Conservation (phyloP, 1,284 basidiomycete genomes). For the Moniliophthora roreri region DNA sequence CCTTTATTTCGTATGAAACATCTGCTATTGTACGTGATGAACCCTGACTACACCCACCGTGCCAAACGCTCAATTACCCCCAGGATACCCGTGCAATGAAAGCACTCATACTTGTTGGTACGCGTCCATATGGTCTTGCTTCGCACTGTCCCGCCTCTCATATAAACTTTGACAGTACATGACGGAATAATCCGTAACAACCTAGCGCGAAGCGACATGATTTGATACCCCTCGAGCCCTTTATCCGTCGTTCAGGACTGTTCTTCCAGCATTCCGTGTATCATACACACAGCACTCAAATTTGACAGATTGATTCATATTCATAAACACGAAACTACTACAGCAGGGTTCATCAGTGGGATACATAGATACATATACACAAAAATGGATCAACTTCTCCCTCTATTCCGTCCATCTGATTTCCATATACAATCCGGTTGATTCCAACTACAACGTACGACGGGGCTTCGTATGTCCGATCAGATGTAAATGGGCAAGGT, state of each 20-base stretch:
- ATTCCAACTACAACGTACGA: too few species aligned
- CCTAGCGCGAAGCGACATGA: conserved; percentile 13
- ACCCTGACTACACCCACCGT: neutral
- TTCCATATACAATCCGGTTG: neutral
- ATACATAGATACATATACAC: neutral
- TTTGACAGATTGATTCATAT: neutral
- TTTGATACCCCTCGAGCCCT: neutral
- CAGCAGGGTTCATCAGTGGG: neutral
- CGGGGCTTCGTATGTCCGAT: too few species aligned
- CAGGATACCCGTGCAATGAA: conserved; percentile 52
- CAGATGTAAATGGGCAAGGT: conserved; percentile 76
- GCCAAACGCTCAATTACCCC: neutral
- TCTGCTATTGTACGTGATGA: conserved; percentile 42
- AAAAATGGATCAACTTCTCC: neutral
- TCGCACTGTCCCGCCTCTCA: neutral
- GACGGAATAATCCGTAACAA: conserved; percentile 17
- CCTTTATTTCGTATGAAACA: conserved; percentile 52
- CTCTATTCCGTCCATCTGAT: too few species aligned
- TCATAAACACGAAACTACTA: too few species aligned
- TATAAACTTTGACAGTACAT: conserved; percentile 9
- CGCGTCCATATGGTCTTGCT: conserved; percentile 6
- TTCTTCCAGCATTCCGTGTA: neutral
- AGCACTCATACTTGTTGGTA: conserved; percentile 42
- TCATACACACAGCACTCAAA: too few species aligned
- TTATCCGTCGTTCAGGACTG: neutral